These are phyloP conservation scores for Aureobasidium lini DNA, from an alignment of 2,329 filamentous ascomycete species.

Conservation along the genomic window DNA sequence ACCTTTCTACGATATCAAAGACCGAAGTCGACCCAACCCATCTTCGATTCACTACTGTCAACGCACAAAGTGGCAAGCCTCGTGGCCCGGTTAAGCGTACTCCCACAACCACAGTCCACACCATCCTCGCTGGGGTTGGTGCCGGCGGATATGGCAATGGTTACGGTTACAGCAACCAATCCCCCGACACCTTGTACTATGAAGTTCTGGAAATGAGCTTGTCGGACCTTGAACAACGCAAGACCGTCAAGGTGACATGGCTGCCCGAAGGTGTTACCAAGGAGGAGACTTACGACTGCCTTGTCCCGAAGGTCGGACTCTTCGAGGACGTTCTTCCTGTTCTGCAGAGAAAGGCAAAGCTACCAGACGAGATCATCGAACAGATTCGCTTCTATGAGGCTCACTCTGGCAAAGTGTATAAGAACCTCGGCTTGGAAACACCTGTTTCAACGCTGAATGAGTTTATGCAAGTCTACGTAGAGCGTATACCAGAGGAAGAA, in stretches of 20 bases:
- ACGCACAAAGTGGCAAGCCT: constrained; percentile 65
- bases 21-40: constrained; percentile 68
- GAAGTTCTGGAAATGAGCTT: constrained; percentile 92
- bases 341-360: constrained; percentile 70
- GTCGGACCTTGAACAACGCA: constrained; percentile 88
- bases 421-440: constrained; percentile 62
- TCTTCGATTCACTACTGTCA: constrained; percentile 84
- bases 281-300: constrained; percentile 75
- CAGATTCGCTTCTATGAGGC: constrained; percentile 76
- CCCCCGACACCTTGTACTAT: constrained; percentile 70
- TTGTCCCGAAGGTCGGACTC: constrained; percentile 79
- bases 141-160: constrained; percentile 58
- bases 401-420: constrained; percentile 75
- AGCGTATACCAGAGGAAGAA: constrained; percentile 68
- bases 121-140: constrained; percentile 57
- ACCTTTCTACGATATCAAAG: constrained; percentile 43
- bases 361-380: constrained; percentile 67
- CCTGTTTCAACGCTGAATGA: constrained; percentile 79
- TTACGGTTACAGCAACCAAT: constrained; percentile 55
- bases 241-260: constrained; percentile 73
- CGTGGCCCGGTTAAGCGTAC: constrained; percentile 70
- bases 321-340: constrained; percentile 70
- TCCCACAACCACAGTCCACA: constrained; percentile 61
- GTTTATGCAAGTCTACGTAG: constrained; percentile 73
- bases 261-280: constrained; percentile 86